phyloP scores from a whole-genome alignment of 106 monocot genomes.

The Narthecium ossifragum region DNA sequence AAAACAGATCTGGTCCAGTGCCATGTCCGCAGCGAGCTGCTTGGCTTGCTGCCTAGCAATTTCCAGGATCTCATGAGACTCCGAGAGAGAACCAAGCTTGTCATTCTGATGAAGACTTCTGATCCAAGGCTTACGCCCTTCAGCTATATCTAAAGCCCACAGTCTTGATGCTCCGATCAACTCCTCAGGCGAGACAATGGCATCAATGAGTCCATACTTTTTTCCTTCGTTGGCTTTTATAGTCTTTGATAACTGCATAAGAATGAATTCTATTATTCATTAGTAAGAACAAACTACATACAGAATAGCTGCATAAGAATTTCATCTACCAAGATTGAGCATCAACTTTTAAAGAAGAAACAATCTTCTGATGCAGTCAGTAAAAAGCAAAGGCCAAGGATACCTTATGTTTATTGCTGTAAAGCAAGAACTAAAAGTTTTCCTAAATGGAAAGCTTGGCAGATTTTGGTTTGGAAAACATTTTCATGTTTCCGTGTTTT shows the following conservation, averaged over 20 bases:
- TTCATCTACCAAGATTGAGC: too few species aligned
- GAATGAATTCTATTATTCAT: background rate
- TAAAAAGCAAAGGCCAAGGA: background rate
- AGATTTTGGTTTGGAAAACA: too few species aligned
- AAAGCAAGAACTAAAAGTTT: too few species aligned
- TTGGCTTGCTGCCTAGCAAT: slow-evolving; percentile 66
- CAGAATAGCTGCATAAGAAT: too few species aligned
- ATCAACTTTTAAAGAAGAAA: too few species aligned
- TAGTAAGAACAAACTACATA: too few species aligned
- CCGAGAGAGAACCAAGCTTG: slow-evolving; percentile 59
- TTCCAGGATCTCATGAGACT: slow-evolving; percentile 67
- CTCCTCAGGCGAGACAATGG: slow-evolving; percentile 47
- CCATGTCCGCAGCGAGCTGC: slow-evolving; percentile 54
- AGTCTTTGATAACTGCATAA: slow-evolving; percentile 63
- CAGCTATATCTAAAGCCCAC: slow-evolving; percentile 81
- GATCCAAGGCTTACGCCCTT: slow-evolving; percentile 67
- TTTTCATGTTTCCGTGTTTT: too few species aligned
- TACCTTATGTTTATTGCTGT: too few species aligned
- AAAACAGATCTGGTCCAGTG: slow-evolving; percentile 76
- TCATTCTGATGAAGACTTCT: slow-evolving; percentile 74
- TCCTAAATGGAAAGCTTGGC: background rate
- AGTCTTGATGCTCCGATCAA: slow-evolving; percentile 52
- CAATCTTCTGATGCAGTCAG: background rate
- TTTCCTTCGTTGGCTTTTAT: slow-evolving; percentile 79
- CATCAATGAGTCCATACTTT: slow-evolving; percentile 66